Base-by-base conservation (phyloP, 2,329 filamentous ascomycete species). In the Fusarium stilboides region DNA sequence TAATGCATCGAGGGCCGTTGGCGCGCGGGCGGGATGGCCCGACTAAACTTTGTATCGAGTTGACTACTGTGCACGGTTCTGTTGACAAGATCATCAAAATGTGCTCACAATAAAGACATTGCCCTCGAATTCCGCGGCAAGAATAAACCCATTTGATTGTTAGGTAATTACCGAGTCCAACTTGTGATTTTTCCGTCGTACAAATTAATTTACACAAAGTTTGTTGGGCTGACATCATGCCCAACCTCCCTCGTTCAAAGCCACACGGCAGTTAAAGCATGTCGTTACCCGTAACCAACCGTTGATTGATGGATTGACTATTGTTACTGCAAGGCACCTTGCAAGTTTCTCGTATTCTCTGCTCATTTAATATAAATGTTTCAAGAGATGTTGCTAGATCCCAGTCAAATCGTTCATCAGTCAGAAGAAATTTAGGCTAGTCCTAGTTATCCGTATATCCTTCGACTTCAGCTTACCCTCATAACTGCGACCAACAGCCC, bases 21-120 rank as follows among this genome's bases (percentile, higher is more conserved):
- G 67, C 57, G 65, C 53, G 52, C 66, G 70, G 50, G 42, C 72
- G 72, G 73, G 72, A 74, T 67, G 68, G 62, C 57, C 72, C 72
- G 72, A 57, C 58, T 51, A 62, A 67, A 62, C 68, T 69, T 65
- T 73, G 72, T 61, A 61, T 58, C 22, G 45, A 53, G 28, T 31
- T 40, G n/a, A 33, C 14, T 28, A 55, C 37, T 7, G 34, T 43
- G 28, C 28, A 31, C 28, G 28, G 28, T 13, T 31, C 28, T 31
- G 28, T 31, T 31, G 28, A 31, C 12, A 13, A 5, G 10, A 13
- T 31, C 28, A 31, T 17, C 15, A 36, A 36, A 34, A 36, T 9
- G 8, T 36, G 8, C 34, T 36, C 34, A 17, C 34, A 36, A 36
- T 17, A 36, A 36, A 36, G 17, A 8, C 45, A 31, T 34, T 22